Base-by-base conservation (phyloP, 345 rosid genomes). In the Populus nigra region DNA sequence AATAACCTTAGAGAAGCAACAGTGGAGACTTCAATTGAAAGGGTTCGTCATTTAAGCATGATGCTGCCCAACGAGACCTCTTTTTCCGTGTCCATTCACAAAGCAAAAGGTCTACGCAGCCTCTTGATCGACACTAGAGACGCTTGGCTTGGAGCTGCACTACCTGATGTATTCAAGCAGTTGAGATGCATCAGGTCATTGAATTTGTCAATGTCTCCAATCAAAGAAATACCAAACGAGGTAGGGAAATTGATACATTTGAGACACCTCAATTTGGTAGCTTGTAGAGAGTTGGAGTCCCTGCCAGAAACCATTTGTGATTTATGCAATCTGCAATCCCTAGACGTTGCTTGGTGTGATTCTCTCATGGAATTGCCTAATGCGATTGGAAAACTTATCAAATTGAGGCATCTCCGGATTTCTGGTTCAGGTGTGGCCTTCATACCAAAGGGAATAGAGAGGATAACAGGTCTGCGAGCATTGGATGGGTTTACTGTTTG, bases 391-490 rank as follows among this genome's bases (percentile, higher is more conserved):
- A 80, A 67, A n/a, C 71, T 80, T 11, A 7, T 5, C 17, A 76
- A 65, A 0, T 5, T 80, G 27, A 76, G 72, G 36, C 70, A 80
- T 72, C n/a, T 76, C 4, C 1, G 11, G 7, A 25, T 38, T 0
- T 0, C 0, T n/a, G 25, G 25, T 49, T 5, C 29, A 1, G 0
- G 11, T 1, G 1, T 80, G 7, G 45, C 62, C 18, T 33, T 9
- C 63, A 38, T 80, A 43, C 79, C 80, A 20, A 57, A 33, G 57
- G 83, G 83, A 33, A 39, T 80, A 5, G 73, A 17, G 53, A 66
- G 25, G 29, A 31, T 80, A 76, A 55, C 11, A 20, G 8, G 16
- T 57, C 80, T 80, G 4, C 61, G 49, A 20, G 65, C 80, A 13
- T 12, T 80, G 18, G 31, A 8, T 3, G 5, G 49, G 0, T 71